Evolutionary conservation across 2,329 filamentous ascomycete species (phyloP).

Genomic region (Fusarium graminum): DNA sequence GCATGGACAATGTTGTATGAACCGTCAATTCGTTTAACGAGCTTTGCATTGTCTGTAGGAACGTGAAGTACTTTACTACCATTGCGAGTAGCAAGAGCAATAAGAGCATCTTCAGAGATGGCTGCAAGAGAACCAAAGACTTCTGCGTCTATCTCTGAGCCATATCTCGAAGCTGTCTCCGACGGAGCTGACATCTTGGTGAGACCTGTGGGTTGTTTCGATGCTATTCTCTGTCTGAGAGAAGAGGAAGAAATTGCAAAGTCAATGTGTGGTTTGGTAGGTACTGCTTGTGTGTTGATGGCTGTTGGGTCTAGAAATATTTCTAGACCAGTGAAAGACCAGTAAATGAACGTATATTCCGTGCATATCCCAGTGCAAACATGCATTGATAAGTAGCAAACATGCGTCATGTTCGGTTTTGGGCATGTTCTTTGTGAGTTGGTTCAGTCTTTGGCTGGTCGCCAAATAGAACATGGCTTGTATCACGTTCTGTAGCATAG

Average conservation of each 20-base stretch:
- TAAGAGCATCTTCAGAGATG: neutral
- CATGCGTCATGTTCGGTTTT: neutral
- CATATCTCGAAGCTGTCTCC: neutral
- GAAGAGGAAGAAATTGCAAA: neutral
- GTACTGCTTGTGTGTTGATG: neutral
- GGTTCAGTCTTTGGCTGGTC: neutral
- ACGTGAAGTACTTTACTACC: neutral
- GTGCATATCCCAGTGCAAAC: neutral
- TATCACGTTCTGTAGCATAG: neutral
- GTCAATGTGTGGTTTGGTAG: neutral
- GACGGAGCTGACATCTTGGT: neutral
- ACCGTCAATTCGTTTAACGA: neutral
- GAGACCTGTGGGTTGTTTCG: too few species aligned
- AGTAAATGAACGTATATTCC: neutral
- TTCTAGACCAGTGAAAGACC: neutral
- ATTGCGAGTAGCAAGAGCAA: neutral
- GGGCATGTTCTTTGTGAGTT: neutral
- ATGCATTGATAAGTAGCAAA: neutral
- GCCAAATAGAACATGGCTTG: neutral
- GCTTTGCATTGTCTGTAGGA: neutral
- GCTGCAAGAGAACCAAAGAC: neutral
- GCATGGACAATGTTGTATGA: slow-evolving; percentile 16
- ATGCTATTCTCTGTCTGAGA: neutral
- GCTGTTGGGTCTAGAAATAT: neutral
- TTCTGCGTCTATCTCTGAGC: neutral